phyloP scores from a whole-genome alignment of 371 early-diverging fungal genomes.

The Mucor lusitanicus region DNA sequence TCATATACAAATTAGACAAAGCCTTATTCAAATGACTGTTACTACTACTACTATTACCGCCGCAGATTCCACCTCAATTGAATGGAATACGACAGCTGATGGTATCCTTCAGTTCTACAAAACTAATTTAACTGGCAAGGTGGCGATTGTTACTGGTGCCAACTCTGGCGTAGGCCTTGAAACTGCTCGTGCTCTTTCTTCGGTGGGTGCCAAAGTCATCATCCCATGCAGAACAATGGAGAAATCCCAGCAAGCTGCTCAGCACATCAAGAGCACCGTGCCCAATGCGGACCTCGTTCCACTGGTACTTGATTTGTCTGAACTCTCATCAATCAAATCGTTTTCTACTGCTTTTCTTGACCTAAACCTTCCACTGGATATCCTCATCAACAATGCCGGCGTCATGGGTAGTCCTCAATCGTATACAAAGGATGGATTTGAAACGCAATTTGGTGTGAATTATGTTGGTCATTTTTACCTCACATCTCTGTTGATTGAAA shows the following conservation, averaged over 20 bases:
- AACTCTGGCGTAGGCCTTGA: constrained; percentile 50
- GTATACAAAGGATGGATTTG: constrained; percentile 58
- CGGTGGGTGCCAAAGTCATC: constrained; percentile 13
- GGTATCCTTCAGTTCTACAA: neutral
- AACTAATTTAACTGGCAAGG: constrained; percentile 57
- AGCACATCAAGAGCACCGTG: constrained; percentile 46
- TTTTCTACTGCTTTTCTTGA: constrained; percentile 49
- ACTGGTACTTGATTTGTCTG: constrained; percentile 57
- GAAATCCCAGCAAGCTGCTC: constrained; percentile 43
- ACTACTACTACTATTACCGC: too few species aligned
- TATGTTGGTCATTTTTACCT: constrained; percentile 74
- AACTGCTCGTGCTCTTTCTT: neutral
- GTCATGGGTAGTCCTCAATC: constrained; percentile 64
- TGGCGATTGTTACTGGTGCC: constrained; percentile 75
- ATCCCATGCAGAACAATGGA: constrained; percentile 52
- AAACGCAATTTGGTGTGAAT: constrained; percentile 48
- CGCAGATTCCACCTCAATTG: neutral
- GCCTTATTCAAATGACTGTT: too few species aligned
- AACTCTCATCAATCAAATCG: constrained; percentile 45
- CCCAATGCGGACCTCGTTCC: constrained; percentile 41
- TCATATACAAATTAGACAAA: too few species aligned
- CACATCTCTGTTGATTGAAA: constrained; percentile 58
- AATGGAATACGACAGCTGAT: neutral
- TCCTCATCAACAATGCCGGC: constrained; percentile 64
- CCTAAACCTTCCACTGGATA: constrained; percentile 44